These are phyloP conservation scores for Penicillium capsulatum DNA, from an alignment of 2,329 filamentous ascomycete species.

Conservation along the genomic window DNA sequence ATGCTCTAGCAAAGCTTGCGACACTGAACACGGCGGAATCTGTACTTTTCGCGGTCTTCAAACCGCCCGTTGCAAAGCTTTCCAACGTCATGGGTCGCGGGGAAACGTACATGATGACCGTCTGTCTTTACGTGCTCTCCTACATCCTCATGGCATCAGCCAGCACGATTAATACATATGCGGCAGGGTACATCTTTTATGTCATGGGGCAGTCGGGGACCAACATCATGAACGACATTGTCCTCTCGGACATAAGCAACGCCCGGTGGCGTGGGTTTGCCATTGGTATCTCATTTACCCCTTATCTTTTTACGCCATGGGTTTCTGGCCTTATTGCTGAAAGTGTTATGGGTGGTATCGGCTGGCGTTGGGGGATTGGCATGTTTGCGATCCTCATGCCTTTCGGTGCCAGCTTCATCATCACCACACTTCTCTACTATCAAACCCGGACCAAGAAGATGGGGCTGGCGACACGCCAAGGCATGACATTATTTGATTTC, in stretches of 20 bases:
- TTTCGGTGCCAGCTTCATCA: conserved; percentile 33
- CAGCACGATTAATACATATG: conserved; percentile 34
- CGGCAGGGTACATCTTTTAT: conserved; percentile 37
- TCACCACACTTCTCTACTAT: conserved; percentile 37
- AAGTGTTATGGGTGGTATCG: conserved; percentile 38
- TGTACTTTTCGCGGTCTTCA: conserved; percentile 40
- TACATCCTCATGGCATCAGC: conserved; percentile 40
- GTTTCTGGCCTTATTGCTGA: conserved; percentile 42
- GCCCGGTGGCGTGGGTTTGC: conserved; percentile 41
- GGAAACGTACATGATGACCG: conserved; percentile 35
- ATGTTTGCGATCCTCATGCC: conserved; percentile 45
- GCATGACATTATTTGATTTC: conserved; percentile 26
- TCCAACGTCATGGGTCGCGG: conserved; percentile 43
- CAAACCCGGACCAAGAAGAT: conserved; percentile 33
- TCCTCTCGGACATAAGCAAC: conserved; percentile 43
- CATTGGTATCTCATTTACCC: conserved; percentile 37
- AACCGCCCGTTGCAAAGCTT: conserved; percentile 43
- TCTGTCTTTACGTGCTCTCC: conserved; percentile 36
- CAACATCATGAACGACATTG: conserved; percentile 40
- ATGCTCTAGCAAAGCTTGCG: conserved; percentile 33
- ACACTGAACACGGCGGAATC: conserved; percentile 36
- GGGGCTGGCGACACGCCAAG: conserved; percentile 26
- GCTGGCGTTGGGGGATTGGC: conserved; percentile 46
- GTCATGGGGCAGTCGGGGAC: conserved; percentile 39
- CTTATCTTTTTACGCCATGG: conserved; percentile 43